Conservation (phyloP, 768 basidiomycete genomes). For the Cantharellus anzutake region DNA sequence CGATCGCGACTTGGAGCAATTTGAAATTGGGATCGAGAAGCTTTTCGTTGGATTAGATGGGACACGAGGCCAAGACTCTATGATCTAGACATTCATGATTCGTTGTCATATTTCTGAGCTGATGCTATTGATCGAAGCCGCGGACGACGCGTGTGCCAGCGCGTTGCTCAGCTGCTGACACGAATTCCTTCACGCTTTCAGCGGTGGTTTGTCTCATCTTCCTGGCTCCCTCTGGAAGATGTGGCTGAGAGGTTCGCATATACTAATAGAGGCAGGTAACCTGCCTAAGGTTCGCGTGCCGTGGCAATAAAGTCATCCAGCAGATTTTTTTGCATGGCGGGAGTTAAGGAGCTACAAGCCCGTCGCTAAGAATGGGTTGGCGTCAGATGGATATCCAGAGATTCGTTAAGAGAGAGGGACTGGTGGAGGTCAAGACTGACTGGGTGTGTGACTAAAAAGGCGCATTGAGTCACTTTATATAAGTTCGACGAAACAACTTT, state of each 20-base stretch:
- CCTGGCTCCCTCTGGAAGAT: too few species aligned
- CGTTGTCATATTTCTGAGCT: too few species aligned
- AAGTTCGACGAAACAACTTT: too few species aligned
- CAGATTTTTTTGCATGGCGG: conserved; percentile 89
- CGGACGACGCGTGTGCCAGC: too few species aligned
- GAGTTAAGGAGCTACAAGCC: conserved; percentile 79
- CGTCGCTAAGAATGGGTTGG: conserved; percentile 80
- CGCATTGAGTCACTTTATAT: too few species aligned
- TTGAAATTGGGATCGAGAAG: background rate
- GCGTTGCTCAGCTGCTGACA: too few species aligned
- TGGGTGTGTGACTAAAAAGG: too few species aligned
- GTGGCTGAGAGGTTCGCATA: conserved; percentile 4
- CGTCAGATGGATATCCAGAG: conserved; percentile 33
- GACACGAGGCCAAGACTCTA: background rate
- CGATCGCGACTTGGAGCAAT: background rate
- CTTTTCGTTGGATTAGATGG: background rate
- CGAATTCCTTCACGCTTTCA: too few species aligned
- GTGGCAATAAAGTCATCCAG: conserved; percentile 88
- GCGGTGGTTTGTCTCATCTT: too few species aligned
- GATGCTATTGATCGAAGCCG: background rate
- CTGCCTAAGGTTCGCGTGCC: conserved; percentile 15
- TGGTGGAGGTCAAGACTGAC: too few species aligned
- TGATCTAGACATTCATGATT: too few species aligned
- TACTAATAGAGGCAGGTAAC: background rate
- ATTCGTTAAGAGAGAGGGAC: conserved; percentile 33